Evolutionary conservation across 495 filamentous ascomycete genomes (phyloP), one percentile per base, ranked within the genome.

Genomic region (Lophiotrema nucula): DNA sequence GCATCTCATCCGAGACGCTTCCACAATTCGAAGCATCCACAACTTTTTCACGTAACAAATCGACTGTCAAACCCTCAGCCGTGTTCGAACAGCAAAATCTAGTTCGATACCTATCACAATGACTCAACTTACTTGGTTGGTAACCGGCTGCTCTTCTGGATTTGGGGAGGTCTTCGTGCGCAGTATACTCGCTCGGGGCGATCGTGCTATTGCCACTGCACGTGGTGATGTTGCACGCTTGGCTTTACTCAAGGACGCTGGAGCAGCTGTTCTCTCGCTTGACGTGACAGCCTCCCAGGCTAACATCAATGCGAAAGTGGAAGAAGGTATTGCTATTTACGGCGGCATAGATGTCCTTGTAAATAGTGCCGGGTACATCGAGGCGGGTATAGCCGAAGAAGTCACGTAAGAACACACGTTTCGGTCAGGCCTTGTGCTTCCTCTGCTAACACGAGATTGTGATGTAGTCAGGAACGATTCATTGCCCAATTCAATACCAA

Each of bases 101-200:
- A 21, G 23, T 52, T 39, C 33, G 22, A 22, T 52, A 24, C 13
- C 28, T 49, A 49, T 44, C 24, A 60, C 35, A 44, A 60, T 60
- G 57, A 11, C 57, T 21, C 59, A 62, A 51, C 44, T 63, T 18
- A 67, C 72, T 27, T 73, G 70, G 67, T 48, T 73, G 19, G 69
- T 75, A 21, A 76, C 74, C 22, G 73, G 74, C 19, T 70, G 67
- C 47, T 67, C 66, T 2, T 72, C 73, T 0, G 74, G 74, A 8
- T 70, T 76, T 43, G 74, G 73, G 23, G 43, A 66, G 12, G 23
- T 69, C 26, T 65, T 76, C 46, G 67, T 74, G 3, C 61, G 68
- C 42, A 58, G 62, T 10, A 69, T 74, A 15, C 56, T 76, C 26
- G 62, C 66, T 22, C 63, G 56, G 31, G 72, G 72, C 19, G 74